phyloP scores from a whole-genome alignment of 257 asterid species.

The Solanum rostratum region DNA sequence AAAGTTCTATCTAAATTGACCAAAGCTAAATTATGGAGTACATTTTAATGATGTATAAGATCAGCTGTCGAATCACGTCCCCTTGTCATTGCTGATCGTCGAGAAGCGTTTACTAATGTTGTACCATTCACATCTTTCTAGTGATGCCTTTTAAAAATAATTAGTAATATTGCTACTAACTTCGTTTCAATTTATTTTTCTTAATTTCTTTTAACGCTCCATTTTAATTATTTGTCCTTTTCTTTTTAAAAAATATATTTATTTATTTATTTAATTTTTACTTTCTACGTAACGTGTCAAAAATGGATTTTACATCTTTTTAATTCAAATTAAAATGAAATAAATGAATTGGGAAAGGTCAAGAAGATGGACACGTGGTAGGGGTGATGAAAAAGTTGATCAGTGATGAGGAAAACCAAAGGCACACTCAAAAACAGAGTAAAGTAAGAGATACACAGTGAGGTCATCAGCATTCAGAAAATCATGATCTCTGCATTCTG shows the following conservation, averaged over 20 bases:
- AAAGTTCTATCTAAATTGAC: not conserved
- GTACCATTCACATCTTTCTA: not conserved
- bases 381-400: too few species aligned
- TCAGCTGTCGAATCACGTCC: not conserved
- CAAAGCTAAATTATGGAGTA: not conserved
- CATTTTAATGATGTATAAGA: too few species aligned
- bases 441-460: not conserved
- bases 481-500: not conserved
- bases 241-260: too few species aligned
- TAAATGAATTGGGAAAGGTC: too few species aligned
- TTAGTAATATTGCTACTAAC: not conserved
- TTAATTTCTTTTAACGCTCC: not conserved
- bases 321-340: too few species aligned
- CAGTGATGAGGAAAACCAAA: not conserved
- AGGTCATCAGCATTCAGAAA: not conserved
- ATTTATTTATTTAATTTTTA: too few species aligned
- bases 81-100: not conserved
- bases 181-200: not conserved
- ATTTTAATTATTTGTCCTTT: too few species aligned
- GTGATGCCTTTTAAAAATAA: too few species aligned
- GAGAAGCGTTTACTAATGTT: not conserved
- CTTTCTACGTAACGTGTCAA: too few species aligned
- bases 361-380: too few species aligned
- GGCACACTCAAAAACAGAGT: conserved; percentile 1
- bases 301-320: too few species aligned